A percentile compares a stretch with the other conserved stretches of the same genome.
phyloP scores from a whole-genome alignment of 2,329 filamentous ascomycete species.

The Beauveria australis region DNA sequence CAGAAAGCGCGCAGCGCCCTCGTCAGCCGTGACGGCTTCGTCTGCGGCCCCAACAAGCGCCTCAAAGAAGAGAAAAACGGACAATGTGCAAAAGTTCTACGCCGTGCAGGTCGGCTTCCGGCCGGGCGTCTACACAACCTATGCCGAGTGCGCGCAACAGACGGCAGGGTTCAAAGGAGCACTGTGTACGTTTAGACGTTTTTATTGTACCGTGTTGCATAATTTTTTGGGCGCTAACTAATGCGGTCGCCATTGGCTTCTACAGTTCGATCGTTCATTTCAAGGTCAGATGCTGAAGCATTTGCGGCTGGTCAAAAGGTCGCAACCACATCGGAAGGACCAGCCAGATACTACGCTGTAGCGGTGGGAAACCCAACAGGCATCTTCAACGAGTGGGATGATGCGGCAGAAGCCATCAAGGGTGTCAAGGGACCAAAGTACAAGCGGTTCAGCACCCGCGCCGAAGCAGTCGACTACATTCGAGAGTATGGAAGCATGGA shows the following conservation, averaged over 20 bases:
- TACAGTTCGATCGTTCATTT: constrained; percentile 72
- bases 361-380: constrained; percentile 50
- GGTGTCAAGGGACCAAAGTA: constrained; percentile 63
- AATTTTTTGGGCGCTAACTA: background rate
- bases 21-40: constrained; percentile 13
- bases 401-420: constrained; percentile 63
- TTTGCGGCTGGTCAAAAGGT: constrained; percentile 57
- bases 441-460: constrained; percentile 58
- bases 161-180: constrained; percentile 56
- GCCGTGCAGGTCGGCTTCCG: constrained; percentile 49
- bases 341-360: constrained; percentile 50
- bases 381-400: constrained; percentile 57
- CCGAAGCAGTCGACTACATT: constrained; percentile 75
- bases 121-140: constrained; percentile 55
- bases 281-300: constrained; percentile 65
- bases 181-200: constrained; percentile 48
- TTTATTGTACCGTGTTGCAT: background rate
- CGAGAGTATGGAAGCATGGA: constrained; percentile 35
- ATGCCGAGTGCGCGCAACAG: constrained; percentile 53
- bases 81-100: constrained; percentile 50
- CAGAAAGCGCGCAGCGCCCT: constrained; percentile 21
- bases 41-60: constrained; percentile 13
- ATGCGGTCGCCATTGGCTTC: background rate
- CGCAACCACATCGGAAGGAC: constrained; percentile 30
- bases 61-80: constrained; percentile 41